These are phyloP conservation scores for Colletotrichum tofieldiae DNA, from an alignment of 2,329 filamentous ascomycete species.

Conservation along the genomic window DNA sequence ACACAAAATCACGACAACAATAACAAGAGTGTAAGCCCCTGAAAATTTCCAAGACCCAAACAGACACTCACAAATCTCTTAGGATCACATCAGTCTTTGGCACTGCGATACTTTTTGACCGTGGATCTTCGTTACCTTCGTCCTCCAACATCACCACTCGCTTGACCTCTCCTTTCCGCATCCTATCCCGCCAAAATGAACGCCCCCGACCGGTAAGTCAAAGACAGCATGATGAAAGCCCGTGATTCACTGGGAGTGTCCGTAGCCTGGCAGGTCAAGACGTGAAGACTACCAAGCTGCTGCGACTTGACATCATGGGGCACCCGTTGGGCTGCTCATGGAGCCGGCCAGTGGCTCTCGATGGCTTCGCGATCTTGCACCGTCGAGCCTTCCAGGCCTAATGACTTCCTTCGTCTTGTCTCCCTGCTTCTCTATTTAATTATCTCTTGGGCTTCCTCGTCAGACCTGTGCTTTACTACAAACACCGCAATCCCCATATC, in stretches of 20 bases:
- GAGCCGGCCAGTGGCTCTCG: not conserved
- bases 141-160: not conserved
- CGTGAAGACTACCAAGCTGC: not conserved
- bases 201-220: slow-evolving; percentile 29
- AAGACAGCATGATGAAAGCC: not conserved
- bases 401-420: not conserved
- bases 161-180: not conserved
- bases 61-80: not conserved
- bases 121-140: not conserved
- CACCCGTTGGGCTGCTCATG: not conserved
- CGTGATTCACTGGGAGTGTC: not conserved
- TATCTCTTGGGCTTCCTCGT: not conserved
- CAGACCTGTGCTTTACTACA: not conserved
- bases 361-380: not conserved
- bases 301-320: not conserved
- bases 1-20: not conserved
- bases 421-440: not conserved
- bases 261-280: not conserved
- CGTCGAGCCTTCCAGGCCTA: not conserved
- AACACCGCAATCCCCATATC: not conserved
- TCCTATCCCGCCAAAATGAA: slow-evolving; percentile 16
- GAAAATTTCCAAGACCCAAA: not conserved
- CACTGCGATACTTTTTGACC: not conserved
- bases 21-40: not conserved
- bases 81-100: not conserved